Base-by-base conservation (phyloP, 2,329 filamentous ascomycete genomes). In the Ophiocordyceps australis region DNA sequence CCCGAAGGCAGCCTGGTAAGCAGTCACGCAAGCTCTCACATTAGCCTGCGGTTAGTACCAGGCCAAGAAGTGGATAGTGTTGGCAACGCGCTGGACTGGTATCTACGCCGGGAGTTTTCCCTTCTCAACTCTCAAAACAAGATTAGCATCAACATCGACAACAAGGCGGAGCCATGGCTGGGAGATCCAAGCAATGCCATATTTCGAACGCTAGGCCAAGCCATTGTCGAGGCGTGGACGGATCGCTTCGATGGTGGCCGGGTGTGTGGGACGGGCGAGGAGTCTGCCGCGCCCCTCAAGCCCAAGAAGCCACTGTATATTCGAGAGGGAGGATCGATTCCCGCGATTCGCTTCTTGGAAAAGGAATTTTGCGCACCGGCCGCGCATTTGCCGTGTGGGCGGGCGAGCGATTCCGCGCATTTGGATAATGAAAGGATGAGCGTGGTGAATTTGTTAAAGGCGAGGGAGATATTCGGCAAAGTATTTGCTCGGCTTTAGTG, bases 141-240 rank as follows among this genome's bases (percentile, higher is more conserved):
- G 5, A 60, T 98, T 19, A 75, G 62, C 2, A 68, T 98, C 20
- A 74, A 73, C 17, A 85, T 98, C 35, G 83, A 93, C 36, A 89
- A 94, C 43, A 76, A 80, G 50, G 86, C 89, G 0, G 89, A 98
- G 43, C 83, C 89, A 0, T 98, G 89, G 89, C 68, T 98, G 0
- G 86, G 89, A 10, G 82, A 94, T 39, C 83, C 82, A 4, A 72
- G 73, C 25, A 94, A 92, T 37, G 72, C 83, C 36, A 85, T 95
- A 30, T 98, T 94, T 50, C 70, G 75, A 33, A 91, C 82, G 0
- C 65, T 98, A 1, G 83, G 92, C 37, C 64, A 74, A 31, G 89
- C 85, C 1, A 76, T 95, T 26, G 69, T 85, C 40, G 68, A 78
- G 23, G 82, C 77, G 0, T 98, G 89, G 89, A 72, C 72, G 0